Conservation (phyloP, 345 rosid species). For the Punica granatum region DNA sequence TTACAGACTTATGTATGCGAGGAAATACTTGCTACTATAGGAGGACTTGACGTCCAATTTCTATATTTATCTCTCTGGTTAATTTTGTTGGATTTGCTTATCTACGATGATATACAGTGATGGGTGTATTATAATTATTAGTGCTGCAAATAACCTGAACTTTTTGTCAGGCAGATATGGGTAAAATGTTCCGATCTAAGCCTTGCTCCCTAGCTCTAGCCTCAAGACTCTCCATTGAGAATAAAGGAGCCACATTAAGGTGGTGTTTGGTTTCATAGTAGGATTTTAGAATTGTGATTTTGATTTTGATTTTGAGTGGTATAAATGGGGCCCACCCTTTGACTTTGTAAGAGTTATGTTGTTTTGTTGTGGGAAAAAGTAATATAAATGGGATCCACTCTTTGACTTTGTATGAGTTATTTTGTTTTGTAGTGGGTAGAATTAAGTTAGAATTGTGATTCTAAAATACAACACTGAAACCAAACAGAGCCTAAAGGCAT, state of each 20-base stretch:
- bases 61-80: not conserved
- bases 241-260: conserved; percentile 67
- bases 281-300: too few species aligned
- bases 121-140: not conserved
- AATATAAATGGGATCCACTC: too few species aligned
- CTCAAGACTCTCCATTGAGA: conserved; percentile 56
- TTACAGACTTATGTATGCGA: not conserved
- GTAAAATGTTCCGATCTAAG: conserved; percentile 76
- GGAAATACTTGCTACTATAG: not conserved
- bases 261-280: too few species aligned
- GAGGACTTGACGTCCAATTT: not conserved
- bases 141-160: not conserved
- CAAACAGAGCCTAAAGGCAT: too few species aligned
- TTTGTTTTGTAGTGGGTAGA: too few species aligned
- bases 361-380: too few species aligned
- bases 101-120: not conserved
- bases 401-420: too few species aligned
- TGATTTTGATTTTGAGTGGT: too few species aligned
- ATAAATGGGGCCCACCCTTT: too few species aligned
- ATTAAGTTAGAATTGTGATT: too few species aligned
- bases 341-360: too few species aligned
- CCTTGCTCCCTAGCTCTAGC: conserved; percentile 84
- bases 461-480: too few species aligned
- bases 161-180: conserved; percentile 46
- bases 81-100: not conserved